phyloP scores from a whole-genome alignment of 306 rosid species.

The Acacia acuminata region DNA sequence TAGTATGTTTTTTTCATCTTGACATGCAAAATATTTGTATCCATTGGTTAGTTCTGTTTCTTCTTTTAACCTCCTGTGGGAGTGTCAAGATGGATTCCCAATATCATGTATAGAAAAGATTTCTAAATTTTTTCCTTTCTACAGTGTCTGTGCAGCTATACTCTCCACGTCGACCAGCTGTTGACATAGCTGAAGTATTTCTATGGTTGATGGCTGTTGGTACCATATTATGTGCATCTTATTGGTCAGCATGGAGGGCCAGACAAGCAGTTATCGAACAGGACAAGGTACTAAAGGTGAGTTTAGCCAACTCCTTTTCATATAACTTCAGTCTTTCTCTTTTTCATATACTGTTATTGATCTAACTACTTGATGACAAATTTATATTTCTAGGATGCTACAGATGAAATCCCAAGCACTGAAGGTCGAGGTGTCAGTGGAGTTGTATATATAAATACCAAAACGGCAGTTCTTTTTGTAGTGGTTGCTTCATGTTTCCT shows the following conservation, averaged over 20 bases:
- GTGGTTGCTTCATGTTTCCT: slow-evolving; percentile 88
- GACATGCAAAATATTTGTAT: background rate
- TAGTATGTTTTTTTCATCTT: background rate
- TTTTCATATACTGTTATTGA: slow-evolving; percentile 6
- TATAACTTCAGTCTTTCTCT: slow-evolving; percentile 7
- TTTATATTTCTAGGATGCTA: slow-evolving; percentile 65
- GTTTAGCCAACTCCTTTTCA: slow-evolving; percentile 15
- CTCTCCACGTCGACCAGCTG: slow-evolving; percentile 83
- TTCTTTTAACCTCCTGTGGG: background rate
- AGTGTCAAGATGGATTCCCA: slow-evolving; percentile 4
- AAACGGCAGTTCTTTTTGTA: slow-evolving; percentile 84
- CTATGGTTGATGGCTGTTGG: slow-evolving; percentile 98
- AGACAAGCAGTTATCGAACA: slow-evolving; percentile 78
- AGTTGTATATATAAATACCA: slow-evolving; percentile 73
- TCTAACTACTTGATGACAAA: slow-evolving; percentile 13
- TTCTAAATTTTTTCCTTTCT: slow-evolving; percentile 28
- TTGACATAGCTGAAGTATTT: slow-evolving; percentile 95
- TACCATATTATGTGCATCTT: slow-evolving; percentile 90
- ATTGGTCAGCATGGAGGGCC: slow-evolving; percentile 95
- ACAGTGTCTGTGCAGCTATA: slow-evolving; percentile 94
- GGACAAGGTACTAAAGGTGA: slow-evolving; percentile 73
- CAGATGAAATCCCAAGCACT: slow-evolving; percentile 53
- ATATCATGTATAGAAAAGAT: background rate
- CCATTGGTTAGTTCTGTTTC: background rate
- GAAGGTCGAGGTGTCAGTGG: slow-evolving; percentile 47